Evolutionary conservation across 1,284 basidiomycete species (phyloP), one percentile per base, ranked within the genome.

Genomic region (Taiwanofungus camphoratus): DNA sequence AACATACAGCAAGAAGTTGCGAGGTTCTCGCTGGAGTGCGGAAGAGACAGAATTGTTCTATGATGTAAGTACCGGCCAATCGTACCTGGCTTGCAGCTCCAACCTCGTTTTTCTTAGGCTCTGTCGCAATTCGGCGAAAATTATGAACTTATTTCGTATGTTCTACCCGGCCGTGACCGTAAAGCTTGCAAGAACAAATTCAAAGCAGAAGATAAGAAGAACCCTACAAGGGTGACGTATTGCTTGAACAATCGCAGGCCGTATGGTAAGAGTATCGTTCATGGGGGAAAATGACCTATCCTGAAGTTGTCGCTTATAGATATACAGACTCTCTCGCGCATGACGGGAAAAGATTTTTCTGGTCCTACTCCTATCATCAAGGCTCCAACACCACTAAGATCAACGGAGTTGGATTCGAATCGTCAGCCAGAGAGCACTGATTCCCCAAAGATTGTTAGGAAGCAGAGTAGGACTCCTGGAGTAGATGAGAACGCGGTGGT

Each of bases 101-200:
- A n/a, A 30, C 27, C 31, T 41, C 34, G 6, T 45, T 32, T 20
- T 21, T 30, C 40, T 16, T 52, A 92, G 87, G 89, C 88, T 9
- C 66, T 94, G 24, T 74, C 81, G 3, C 88, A 92, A 58, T 93
- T 92, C 58, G 91, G 91, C 26, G 89, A 92, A 59, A 92, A 94
- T 53, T 94, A 93, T 57, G 91, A 94, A 59, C 77, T 94, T 45
- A 92, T 94, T 44, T 86, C 91, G 2, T 82, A 83, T 49, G 73
- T 92, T 8, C 74, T 94, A 26, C 89, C 90, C 21, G 83, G 84
- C 13, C 81, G 92, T n/a, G 86, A 88, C 56, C 75, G 92, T 13
- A 87, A 85, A 53, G 82, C 89, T 35, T 92, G 92, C 64, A 92
- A 92, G 65, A 85, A 86, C 56, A 95, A 95, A 62, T 94, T 91